Base-by-base conservation (phyloP, 805 yeast genomes). In the Candida schatavii region DNA sequence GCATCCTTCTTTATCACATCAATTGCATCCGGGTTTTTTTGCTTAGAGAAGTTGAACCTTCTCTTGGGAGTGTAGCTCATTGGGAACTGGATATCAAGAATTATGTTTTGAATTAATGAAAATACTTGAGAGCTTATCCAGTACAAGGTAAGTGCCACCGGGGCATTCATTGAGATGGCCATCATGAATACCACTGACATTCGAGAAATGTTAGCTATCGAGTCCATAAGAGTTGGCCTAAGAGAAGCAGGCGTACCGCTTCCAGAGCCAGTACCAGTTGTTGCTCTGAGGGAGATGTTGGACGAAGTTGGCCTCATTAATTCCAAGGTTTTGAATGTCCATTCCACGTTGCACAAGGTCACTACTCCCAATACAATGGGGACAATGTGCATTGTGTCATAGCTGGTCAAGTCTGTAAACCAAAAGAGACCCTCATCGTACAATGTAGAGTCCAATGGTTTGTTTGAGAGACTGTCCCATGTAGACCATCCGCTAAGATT, bases 101-200 rank as follows among this genome's bases (percentile, higher is more conserved):
- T 45, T 11, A 84, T 59, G 57, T 90, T 91, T 53, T 91, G 97
- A 0, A 77, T 46, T 45, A 87, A 64, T 2, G 97, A 89, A 56
- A 73, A 90, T 3, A 74, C 51, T 56, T 88, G 90, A 0, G 97
- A 88, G 35, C 91, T 80, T 23, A 88, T 74, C 99, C 98, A 91
- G 63, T 90, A 91, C n/a, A 88, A 57, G 0, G 84, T 78, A 27
- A 90, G 65, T 0, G 95, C 88, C 22, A 83, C 69, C 0, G 98
- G 96, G 0, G 96, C 95, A 53, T 89, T 93, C 31, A 89, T 78
- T 0, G 96, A 74, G 15, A 89, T 70, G 4, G 88, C 89, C 84
- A 88, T 88, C 62, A 91, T 70, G 48, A 87, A 80, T 1, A 89
- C 80, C 40, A 86, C 79, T 18, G 91, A 80, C 48, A 87, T 70